Evolutionary conservation across 2,329 filamentous ascomycete species (phyloP).

Genomic region (Fusarium bulbicola): DNA sequence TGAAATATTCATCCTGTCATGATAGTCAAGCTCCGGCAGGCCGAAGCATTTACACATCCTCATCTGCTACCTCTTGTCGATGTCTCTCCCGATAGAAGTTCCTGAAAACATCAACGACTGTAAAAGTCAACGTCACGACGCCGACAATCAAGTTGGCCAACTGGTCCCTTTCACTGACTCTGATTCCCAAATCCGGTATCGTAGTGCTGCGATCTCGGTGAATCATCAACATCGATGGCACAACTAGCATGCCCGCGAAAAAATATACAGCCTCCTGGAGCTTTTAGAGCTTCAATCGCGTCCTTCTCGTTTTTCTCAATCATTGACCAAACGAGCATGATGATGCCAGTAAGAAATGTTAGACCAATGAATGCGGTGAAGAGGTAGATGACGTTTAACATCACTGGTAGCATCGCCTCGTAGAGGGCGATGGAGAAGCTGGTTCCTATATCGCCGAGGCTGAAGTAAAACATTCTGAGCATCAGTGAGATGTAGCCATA

Average conservation of each 20-base stretch:
- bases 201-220: not conserved
- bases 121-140: not conserved
- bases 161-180: constrained; percentile 2
- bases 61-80: too few species aligned
- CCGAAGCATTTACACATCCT: too few species aligned
- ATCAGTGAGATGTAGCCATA: not conserved
- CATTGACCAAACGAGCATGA: not conserved
- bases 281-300: not conserved
- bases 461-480: not conserved
- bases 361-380: not conserved
- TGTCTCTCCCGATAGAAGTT: not conserved
- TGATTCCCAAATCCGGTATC: constrained; percentile 3
- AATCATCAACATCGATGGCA: not conserved
- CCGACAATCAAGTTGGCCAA: constrained; percentile 13
- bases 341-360: not conserved
- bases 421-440: not conserved
- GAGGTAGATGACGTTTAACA: not conserved
- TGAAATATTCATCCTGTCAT: too few species aligned
- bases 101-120: not conserved
- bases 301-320: not conserved
- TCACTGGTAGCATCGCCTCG: not conserved
- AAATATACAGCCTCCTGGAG: not conserved
- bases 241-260: not conserved
- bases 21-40: too few species aligned
- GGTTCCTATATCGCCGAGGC: not conserved